Evolutionary conservation across 371 early-diverging fungal species (phyloP).

Genomic region (Mucor plumbeus): DNA sequence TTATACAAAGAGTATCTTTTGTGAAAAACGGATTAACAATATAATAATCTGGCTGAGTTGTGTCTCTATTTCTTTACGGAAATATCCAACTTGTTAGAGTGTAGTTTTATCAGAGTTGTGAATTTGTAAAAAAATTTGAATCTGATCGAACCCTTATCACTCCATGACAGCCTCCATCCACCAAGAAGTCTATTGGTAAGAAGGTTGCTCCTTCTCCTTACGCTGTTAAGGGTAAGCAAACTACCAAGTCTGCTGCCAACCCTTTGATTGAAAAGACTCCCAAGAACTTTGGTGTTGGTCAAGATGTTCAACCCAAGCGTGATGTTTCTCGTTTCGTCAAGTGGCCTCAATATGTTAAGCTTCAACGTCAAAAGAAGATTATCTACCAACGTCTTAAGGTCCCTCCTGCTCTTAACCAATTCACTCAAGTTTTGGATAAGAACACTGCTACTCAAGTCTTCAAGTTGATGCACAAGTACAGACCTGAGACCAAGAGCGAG

Average conservation of each 20-base stretch:
- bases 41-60: constrained; percentile 24
- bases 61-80: constrained; percentile 21
- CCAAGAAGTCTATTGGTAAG: constrained; percentile 69
- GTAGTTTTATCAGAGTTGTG: constrained; percentile 36
- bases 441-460: constrained; percentile 97
- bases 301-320: constrained; percentile 94
- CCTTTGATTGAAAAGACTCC: constrained; percentile 93
- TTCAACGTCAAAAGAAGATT: constrained; percentile 97
- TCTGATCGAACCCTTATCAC: constrained; percentile 34
- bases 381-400: constrained; percentile 98
- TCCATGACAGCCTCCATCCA: constrained; percentile 58
- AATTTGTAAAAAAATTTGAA: constrained; percentile 32
- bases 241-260: constrained; percentile 76
- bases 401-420: constrained; percentile 99
- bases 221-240: constrained; percentile 69
- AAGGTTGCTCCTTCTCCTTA: constrained; percentile 94
- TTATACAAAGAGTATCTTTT: background rate
- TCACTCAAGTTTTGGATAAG: constrained; percentile 95
- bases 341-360: constrained; percentile 97
- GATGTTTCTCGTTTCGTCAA: constrained; percentile 97
- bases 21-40: constrained; percentile 13
- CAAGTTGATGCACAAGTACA: constrained; percentile 98
- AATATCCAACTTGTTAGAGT: constrained; percentile 29
- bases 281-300: constrained; percentile 92
- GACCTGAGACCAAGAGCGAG: constrained; percentile 97